phyloP scores from a whole-genome alignment of 1,284 basidiomycete species.

The Blastosporella zonata region DNA sequence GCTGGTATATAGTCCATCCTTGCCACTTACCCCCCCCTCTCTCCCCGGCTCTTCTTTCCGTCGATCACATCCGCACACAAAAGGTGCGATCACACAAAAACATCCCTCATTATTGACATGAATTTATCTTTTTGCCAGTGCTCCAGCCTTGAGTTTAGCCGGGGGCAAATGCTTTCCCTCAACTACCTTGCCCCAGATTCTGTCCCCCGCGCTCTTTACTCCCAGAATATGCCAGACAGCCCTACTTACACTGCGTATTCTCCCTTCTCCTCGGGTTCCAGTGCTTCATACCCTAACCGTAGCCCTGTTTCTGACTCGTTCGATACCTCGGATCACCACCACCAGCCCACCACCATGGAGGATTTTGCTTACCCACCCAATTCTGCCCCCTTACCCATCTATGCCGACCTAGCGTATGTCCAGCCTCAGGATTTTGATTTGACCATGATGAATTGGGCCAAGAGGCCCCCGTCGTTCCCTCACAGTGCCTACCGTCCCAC shows the following conservation, averaged over 20 bases:
- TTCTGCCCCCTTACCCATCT: conserved; percentile 15
- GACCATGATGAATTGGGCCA: conserved; percentile 19
- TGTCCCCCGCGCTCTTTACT: neutral
- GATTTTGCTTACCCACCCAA: conserved; percentile 12
- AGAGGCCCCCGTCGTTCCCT: conserved; percentile 9
- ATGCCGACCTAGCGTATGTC: conserved; percentile 18
- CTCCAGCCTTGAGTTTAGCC: conserved; percentile 1
- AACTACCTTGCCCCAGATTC: conserved; percentile 10
- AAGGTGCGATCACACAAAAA: conserved; percentile 16
- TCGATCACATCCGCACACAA: conserved; percentile 21
- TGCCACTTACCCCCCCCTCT: neutral
- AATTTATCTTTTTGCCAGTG: conserved; percentile 9
- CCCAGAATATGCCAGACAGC: conserved; percentile 23
- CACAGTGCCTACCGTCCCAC: conserved; percentile 6
- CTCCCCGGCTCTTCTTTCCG: conserved; percentile 1
- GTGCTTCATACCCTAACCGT: conserved; percentile 24
- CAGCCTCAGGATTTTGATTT: conserved; percentile 19
- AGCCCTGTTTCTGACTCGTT: conserved; percentile 24
- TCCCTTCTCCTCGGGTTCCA: conserved; percentile 32
- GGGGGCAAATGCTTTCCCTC: conserved; percentile 13
- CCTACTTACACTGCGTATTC: conserved; percentile 27
- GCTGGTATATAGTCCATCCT: conserved; percentile 3
- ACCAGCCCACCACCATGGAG: conserved; percentile 5
- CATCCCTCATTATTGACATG: conserved; percentile 15
- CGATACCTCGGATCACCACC: conserved; percentile 18